Conservation (phyloP, 2,329 filamentous ascomycete species). For the Cercospora brassicicola region DNA sequence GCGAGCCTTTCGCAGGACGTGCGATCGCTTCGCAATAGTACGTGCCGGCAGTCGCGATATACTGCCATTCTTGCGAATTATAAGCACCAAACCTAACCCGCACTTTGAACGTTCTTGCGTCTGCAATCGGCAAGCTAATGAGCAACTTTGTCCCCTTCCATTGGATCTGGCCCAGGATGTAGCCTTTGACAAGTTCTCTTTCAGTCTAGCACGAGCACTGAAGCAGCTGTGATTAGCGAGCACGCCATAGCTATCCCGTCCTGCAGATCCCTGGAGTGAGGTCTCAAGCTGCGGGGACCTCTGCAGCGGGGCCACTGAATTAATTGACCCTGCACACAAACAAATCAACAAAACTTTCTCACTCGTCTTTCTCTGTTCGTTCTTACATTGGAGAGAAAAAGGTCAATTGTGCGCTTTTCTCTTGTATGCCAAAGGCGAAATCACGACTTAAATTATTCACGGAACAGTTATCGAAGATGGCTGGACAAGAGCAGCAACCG, state of each 20-base stretch:
- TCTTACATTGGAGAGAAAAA: not conserved
- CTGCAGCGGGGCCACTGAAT: not conserved
- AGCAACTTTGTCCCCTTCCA: not conserved
- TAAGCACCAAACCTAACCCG: slow-evolving; percentile 5
- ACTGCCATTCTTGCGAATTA: slow-evolving; percentile 7
- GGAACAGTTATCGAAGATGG: slow-evolving; percentile 35
- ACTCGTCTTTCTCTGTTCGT: not conserved
- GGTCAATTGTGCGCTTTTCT: not conserved
- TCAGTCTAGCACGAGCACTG: slow-evolving; percentile 8
- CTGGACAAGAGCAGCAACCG: slow-evolving; percentile 43
- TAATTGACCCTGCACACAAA: slow-evolving; percentile 4
- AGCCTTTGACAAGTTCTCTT: not conserved
- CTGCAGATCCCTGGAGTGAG: slow-evolving; percentile 9
- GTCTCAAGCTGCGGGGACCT: slow-evolving; percentile 8
- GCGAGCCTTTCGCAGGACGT: not conserved
- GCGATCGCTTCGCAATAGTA: not conserved
- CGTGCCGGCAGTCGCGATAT: slow-evolving; percentile 5
- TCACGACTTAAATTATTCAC: slow-evolving; percentile 31
- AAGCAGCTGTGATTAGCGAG: slow-evolving; percentile 1
- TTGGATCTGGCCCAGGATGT: not conserved
- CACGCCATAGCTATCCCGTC: slow-evolving; percentile 14
- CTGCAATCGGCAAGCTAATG: slow-evolving; percentile 6
- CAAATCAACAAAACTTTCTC: slow-evolving; percentile 11
- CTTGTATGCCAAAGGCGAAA: slow-evolving; percentile 20
- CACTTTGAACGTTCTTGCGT: not conserved